Evolutionary conservation across 768 basidiomycete species (phyloP).

Genomic region (Mycena amicta): DNA sequence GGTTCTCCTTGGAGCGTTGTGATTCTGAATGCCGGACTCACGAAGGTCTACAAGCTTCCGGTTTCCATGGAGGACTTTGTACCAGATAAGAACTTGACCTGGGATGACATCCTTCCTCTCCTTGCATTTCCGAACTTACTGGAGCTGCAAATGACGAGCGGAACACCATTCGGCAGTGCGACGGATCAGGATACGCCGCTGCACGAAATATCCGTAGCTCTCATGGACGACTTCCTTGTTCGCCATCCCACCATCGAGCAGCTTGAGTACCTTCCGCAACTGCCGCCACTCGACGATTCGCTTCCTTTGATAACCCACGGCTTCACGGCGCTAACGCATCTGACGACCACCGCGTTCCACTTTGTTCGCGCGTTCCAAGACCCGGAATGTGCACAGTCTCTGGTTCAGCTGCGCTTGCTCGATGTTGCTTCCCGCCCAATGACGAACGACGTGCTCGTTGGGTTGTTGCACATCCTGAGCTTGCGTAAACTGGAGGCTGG

Average conservation of each 20-base stretch:
- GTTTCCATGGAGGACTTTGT: neutral
- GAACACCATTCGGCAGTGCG: neutral
- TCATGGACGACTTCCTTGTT: slow-evolving; percentile 8
- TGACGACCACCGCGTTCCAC: slow-evolving; percentile 12
- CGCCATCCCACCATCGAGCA: slow-evolving; percentile 7
- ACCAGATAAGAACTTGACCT: neutral
- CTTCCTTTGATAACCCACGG: neutral
- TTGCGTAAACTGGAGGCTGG: neutral
- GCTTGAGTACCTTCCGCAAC: slow-evolving; percentile 7
- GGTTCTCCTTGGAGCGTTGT: slow-evolving; percentile 1
- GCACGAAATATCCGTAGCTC: neutral
- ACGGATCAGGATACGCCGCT: neutral
- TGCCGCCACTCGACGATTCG: neutral
- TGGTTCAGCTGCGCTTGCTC: neutral
- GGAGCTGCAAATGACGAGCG: slow-evolving; percentile 1
- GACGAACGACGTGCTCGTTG: neutral
- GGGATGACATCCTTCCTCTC: slow-evolving; percentile 1
- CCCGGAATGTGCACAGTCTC: neutral
- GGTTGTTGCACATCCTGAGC: neutral
- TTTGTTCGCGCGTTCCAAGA: slow-evolving; percentile 3
- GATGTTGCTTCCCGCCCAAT: neutral
- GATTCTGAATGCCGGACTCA: neutral
- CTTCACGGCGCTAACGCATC: neutral
- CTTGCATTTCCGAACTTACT: neutral
- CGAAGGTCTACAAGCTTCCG: neutral